phyloP scores from a whole-genome alignment of 208 protist species.

The Acanthamoeba divionensis region DNA sequence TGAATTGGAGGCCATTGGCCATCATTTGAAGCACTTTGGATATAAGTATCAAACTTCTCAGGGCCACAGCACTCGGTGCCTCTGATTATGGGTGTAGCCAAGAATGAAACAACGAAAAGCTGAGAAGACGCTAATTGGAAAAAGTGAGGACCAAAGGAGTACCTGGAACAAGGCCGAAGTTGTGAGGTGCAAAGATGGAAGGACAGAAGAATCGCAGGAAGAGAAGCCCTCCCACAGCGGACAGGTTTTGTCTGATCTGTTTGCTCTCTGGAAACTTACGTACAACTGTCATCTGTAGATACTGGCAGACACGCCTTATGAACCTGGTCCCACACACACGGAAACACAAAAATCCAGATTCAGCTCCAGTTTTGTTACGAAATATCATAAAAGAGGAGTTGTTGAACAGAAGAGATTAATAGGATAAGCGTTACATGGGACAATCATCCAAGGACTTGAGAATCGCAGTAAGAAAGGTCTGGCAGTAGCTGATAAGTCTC shows the following conservation, averaged over 20 bases:
- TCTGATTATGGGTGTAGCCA: too few species aligned
- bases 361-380: not conserved
- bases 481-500: not conserved
- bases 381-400: too few species aligned
- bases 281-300: slow-evolving; percentile 24
- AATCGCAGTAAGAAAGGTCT: slow-evolving; percentile 41
- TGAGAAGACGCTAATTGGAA: not conserved
- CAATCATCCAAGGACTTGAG: slow-evolving; percentile 44
- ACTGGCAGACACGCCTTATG: slow-evolving; percentile 10
- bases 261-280: slow-evolving; percentile 54
- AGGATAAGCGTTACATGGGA: not conserved
- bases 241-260: slow-evolving; percentile 48
- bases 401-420: not conserved
- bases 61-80: not conserved
- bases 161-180: slow-evolving; percentile 56
- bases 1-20: slow-evolving; percentile 50
- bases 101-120: not conserved
- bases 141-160: not conserved
- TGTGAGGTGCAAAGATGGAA: slow-evolving; percentile 66
- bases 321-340: too few species aligned
- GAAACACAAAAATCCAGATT: not conserved
- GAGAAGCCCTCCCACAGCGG: slow-evolving; percentile 62
- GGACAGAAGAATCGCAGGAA: slow-evolving; percentile 74
- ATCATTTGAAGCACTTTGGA: slow-evolving; percentile 57
- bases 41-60: slow-evolving; percentile 46